Base-by-base conservation (phyloP, 1,284 basidiomycete species). In the Microbotryum saponariae region DNA sequence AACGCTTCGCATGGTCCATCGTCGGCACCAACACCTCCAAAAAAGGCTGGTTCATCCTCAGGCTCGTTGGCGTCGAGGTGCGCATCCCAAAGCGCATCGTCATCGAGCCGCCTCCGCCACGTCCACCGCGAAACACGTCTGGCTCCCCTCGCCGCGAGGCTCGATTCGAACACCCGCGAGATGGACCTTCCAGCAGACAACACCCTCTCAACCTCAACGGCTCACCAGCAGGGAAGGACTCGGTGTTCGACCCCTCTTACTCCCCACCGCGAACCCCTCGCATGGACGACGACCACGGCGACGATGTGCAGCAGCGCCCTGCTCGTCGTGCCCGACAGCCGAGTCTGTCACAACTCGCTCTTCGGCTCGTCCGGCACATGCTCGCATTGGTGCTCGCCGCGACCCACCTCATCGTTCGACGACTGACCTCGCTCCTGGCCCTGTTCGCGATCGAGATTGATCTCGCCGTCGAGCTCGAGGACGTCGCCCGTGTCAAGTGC, bases 361-460 rank as follows among this genome's bases (percentile, higher is more conserved):
- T 14, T 16, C 50, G 27, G 12, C 18, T 5, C 20, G 20, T 21
- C 33, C 29, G 29, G 31, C 27, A 0, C 14, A 23, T 48, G 14
- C 48, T 48, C 16, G 18, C 33, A 0, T 45, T 25, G 27, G 29
- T 33, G 6, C 49, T 49, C 33, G 29, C 51, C 42, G 23, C 51
- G 25, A 27, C 58, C 7, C 48, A 10, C 33, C 12, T 50, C 21
- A 51, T 60, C 42, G n/a, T 53, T 33, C 25, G 21, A 3, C 44
- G 47, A n/a, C 37, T 61, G 18, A n/a, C 53, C 27, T 46, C 44
- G n/a, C 54, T 59, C 27, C 49, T 58, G 21, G 37, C 33, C 45
- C 16, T 63, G 25, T 54, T 64, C 16, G 60, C 63, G 3, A 18
- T 65, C 44, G 54, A 57, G 4, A 18, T 61, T 51, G 46, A 52